phyloP scores from a whole-genome alignment of 208 protist genomes.

The Leishmania major region DNA sequence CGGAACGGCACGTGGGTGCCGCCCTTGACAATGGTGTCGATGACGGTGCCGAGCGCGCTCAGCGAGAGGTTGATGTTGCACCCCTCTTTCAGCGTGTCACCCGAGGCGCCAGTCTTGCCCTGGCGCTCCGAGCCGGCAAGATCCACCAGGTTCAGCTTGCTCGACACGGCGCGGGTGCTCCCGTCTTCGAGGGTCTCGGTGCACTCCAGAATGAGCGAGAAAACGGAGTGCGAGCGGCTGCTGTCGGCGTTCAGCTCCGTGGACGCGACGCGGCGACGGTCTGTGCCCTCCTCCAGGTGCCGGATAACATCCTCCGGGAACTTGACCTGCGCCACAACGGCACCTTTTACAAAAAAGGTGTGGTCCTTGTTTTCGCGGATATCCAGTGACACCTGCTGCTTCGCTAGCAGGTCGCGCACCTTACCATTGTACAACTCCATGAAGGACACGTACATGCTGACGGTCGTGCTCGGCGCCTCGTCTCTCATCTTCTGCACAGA shows the following conservation, averaged over 20 bases:
- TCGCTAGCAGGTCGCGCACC: conserved; percentile 83
- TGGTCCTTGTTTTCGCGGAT: conserved; percentile 86
- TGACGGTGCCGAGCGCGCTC: conserved; percentile 88
- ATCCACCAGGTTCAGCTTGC: conserved; percentile 93
- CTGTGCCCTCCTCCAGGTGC: conserved; percentile 89
- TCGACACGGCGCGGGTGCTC: conserved; percentile 65
- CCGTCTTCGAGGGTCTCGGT: conserved; percentile 80
- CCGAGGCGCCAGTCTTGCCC: conserved; percentile 88
- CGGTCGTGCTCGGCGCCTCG: conserved; percentile 40
- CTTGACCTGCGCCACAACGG: conserved; percentile 76
- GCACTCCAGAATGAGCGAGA: conserved; percentile 86
- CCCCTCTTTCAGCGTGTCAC: conserved; percentile 93
- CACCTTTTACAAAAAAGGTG: conserved; percentile 86
- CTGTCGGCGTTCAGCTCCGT: conserved; percentile 92
- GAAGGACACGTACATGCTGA: conserved; percentile 83
- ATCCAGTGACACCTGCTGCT: conserved; percentile 84
- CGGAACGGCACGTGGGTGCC: conserved; percentile 86
- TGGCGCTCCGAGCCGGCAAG: conserved; percentile 93
- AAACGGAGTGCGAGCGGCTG: conserved; percentile 91
- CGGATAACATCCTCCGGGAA: conserved; percentile 71
- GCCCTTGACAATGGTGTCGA: conserved; percentile 91
- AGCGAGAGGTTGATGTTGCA: conserved; percentile 95
- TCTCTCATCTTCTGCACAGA: conserved; percentile 55
- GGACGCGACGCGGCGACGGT: conserved; percentile 73
- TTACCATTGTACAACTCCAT: conserved; percentile 92